Evolutionary conservation across 1,139 yeast genomes (phyloP), one percentile per base, ranked within the genome.

Genomic region (Magnusiomyces clavatus): DNA sequence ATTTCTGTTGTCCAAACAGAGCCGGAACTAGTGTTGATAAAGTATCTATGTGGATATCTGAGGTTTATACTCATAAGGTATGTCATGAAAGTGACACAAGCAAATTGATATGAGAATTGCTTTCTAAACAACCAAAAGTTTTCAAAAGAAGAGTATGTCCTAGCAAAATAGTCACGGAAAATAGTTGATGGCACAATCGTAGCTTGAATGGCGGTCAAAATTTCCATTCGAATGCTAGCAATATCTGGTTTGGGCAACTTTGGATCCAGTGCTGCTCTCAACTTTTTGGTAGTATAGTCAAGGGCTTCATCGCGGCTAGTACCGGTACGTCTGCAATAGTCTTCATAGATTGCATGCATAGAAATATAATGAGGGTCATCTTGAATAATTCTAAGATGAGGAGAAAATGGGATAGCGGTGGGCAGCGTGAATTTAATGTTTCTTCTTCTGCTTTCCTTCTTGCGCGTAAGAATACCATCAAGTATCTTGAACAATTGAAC

Each of bases 121-220:
- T 90, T 90, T 57, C 97, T 80, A 83, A 94, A 94, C 52, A 90
- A 71, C 98, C 98, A 94, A 74, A 90, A 92, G 64, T 92, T 97
- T 66, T 87, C 97, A 67, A 86, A 94, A 53, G 82, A 77, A 11
- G 84, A 77, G 69, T 82, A 94, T 49, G 83, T 72, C 2, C 76
- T 76, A 54, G 83, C 69, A 58, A 79, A 80, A 60, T 77, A 77
- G 60, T 87, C 85, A 64, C 83, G 83, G 74, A 92, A 73, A 29
- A 92, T 84, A 1, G 89, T 84, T 14, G 87, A 79, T 36, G 98
- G 98, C 46, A 89, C 92, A 65, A 88, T 76, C 63, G 85, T 73
- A 1, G 95, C 78, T 68, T 92, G 97, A 58, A 92, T 86, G 1
- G 96, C 89, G 60, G 88, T 81, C 65, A 92, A 75, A 48, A 94